These are phyloP conservation scores for Voacanga thouarsii DNA, from an alignment of 257 asterid genomes.

Conservation along the genomic window DNA sequence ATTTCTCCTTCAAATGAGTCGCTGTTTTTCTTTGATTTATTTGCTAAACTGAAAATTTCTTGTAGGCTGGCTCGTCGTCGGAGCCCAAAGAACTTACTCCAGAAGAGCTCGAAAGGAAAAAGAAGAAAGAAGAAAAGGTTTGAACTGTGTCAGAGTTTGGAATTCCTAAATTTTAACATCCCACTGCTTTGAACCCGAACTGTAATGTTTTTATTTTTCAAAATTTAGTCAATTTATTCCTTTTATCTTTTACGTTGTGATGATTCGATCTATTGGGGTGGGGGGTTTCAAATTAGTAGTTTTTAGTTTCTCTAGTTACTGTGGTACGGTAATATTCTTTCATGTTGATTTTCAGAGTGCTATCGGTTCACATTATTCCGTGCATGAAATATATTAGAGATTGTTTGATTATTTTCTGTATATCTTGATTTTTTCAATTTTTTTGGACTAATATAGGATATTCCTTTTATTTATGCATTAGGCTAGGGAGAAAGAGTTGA, in stretches of 20 bases:
- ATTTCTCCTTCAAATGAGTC: neutral
- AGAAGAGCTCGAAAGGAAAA: slow-evolving; percentile 79
- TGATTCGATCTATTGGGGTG: no score
- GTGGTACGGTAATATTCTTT: neutral
- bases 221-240: no score
- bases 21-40: neutral
- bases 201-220: no score
- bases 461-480: slow-evolving; percentile 24
- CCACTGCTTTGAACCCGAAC: no score
- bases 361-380: neutral
- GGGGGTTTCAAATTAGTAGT: no score
- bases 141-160: neutral
- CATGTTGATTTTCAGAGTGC: neutral
- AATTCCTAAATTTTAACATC: neutral
- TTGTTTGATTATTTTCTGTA: neutral
- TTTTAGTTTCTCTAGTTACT: neutral
- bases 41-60: neutral
- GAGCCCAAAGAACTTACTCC: slow-evolving; percentile 55
- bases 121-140: slow-evolving; percentile 96
- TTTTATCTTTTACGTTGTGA: no score
- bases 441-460: neutral
- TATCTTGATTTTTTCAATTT: neutral
- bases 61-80: slow-evolving; percentile 34
- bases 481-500: slow-evolving; percentile 90
- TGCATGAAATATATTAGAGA: neutral